Evolutionary conservation across 2,329 filamentous ascomycete genomes (phyloP).

Genomic region (Mycocentrospora acerina): DNA sequence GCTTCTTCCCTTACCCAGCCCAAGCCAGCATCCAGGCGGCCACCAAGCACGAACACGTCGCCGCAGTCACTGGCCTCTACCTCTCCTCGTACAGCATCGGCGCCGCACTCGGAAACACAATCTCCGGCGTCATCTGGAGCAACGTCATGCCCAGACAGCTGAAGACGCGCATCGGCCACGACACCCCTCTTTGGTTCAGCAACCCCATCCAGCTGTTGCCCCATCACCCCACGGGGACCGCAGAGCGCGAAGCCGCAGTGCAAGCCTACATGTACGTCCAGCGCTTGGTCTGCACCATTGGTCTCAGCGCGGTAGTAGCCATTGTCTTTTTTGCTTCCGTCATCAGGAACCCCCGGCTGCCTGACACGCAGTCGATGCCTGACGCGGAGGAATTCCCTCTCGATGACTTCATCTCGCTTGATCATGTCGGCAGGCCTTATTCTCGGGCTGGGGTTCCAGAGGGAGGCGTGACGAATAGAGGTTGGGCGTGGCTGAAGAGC

Average conservation of each 20-base stretch:
- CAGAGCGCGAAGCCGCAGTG: slow-evolving; percentile 47
- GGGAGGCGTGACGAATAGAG: too few relatives aligned
- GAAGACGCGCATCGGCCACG: slow-evolving; percentile 36
- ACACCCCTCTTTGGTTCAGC: slow-evolving; percentile 37
- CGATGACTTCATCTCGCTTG: too few relatives aligned
- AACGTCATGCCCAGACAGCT: slow-evolving; percentile 53
- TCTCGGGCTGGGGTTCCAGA: too few relatives aligned
- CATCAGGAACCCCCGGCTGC: slow-evolving; percentile 50
- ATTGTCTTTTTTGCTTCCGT: slow-evolving; percentile 50
- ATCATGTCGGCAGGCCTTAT: too few relatives aligned
- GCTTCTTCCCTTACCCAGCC: slow-evolving; percentile 59
- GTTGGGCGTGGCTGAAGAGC: too few relatives aligned
- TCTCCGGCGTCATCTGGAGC: slow-evolving; percentile 65
- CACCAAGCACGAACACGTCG: slow-evolving; percentile 57
- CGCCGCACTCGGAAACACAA: slow-evolving; percentile 60
- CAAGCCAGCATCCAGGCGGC: slow-evolving; percentile 55
- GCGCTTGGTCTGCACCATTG: slow-evolving; percentile 48
- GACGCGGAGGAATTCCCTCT: too few relatives aligned
- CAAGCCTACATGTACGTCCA: slow-evolving; percentile 50
- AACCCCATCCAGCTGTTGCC: slow-evolving; percentile 44
- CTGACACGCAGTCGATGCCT: slow-evolving; percentile 48
- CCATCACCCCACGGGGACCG: slow-evolving; percentile 48
- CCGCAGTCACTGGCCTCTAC: slow-evolving; percentile 64
- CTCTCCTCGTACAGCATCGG: slow-evolving; percentile 66
- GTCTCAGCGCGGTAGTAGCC: slow-evolving; percentile 36